Evolutionary conservation across 352 stramenopile genomes (phyloP).

Genomic region (Globisporangium sylvaticum): DNA sequence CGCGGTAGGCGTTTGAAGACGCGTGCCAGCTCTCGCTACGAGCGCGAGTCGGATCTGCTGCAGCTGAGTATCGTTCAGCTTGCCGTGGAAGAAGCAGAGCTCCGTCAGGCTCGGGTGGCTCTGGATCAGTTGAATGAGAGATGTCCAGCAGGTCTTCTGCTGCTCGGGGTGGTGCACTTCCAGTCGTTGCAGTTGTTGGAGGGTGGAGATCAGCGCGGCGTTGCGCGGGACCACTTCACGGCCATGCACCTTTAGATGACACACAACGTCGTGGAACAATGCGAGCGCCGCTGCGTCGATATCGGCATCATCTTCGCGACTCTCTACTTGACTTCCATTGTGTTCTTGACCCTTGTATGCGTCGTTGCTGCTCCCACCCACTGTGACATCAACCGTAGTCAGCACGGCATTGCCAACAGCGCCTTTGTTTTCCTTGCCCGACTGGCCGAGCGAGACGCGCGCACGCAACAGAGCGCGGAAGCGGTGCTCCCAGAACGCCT

Average conservation of each 20-base stretch:
- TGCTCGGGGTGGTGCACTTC: slow-evolving; percentile 78
- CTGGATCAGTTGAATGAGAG: slow-evolving; percentile 30
- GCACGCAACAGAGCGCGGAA: slow-evolving; percentile 45
- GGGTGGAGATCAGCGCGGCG: slow-evolving; percentile 31
- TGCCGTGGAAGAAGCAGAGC: slow-evolving; percentile 73
- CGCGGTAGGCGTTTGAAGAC: not conserved
- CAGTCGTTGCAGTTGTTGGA: slow-evolving; percentile 42
- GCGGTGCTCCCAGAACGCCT: slow-evolving; percentile 57
- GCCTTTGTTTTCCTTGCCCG: not conserved
- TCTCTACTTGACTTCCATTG: not conserved
- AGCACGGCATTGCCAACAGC: not conserved
- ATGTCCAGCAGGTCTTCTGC: slow-evolving; percentile 46
- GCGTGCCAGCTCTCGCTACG: not conserved
- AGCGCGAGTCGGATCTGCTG: slow-evolving; percentile 34
- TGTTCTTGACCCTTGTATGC: not conserved
- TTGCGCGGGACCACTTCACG: slow-evolving; percentile 58
- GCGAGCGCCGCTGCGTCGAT: slow-evolving; percentile 5
- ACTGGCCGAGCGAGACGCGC: slow-evolving; percentile 15
- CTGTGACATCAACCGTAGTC: not conserved
- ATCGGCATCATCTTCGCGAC: not conserved
- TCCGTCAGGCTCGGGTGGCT: slow-evolving; percentile 31
- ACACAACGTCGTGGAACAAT: slow-evolving; percentile 58
- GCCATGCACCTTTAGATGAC: slow-evolving; percentile 53
- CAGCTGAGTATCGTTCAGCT: slow-evolving; percentile 43
- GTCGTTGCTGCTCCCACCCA: not conserved